Percentiles rank a stretch among this genome's conserved stretches.
Conservation (phyloP, 495 filamentous ascomycete species). For the Penicillium taxi region DNA sequence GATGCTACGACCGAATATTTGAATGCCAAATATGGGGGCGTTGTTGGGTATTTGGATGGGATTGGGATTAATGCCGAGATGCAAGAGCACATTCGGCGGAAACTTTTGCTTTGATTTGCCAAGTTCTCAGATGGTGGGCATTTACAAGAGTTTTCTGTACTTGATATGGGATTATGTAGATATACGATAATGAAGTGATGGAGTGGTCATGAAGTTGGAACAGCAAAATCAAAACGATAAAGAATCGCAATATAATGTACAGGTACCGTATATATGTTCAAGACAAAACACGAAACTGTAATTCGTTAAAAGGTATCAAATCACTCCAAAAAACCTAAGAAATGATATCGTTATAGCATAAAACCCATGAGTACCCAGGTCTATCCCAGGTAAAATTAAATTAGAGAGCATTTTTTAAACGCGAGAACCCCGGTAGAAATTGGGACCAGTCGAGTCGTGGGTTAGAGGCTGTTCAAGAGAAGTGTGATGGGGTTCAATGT, state of each 20-base stretch:
- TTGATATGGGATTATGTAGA: constrained; percentile 11
- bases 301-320: neutral
- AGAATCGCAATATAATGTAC: no score
- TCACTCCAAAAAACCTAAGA: no score
- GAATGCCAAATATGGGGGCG: constrained; percentile 48
- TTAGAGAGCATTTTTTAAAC: neutral
- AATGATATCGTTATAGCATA: neutral
- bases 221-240: neutral
- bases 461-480: constrained; percentile 34
- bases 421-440: constrained; percentile 9
- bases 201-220: neutral
- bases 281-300: neutral
- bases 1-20: constrained; percentile 42
- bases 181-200: constrained; percentile 12
- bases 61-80: constrained; percentile 46
- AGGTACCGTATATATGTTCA: neutral
- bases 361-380: neutral
- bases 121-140: neutral
- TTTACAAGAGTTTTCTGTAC: constrained; percentile 9
- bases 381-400: neutral
- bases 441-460: constrained; percentile 30
- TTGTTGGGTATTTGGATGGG: constrained; percentile 50
- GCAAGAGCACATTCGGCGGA: constrained; percentile 27
- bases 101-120: constrained; percentile 4
- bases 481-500: constrained; percentile 9